A percentile compares a stretch with the other conserved stretches of the same genome.
Conservation (phyloP, 371 early-diverging fungal genomes). For the Smittium mucronatum region DNA sequence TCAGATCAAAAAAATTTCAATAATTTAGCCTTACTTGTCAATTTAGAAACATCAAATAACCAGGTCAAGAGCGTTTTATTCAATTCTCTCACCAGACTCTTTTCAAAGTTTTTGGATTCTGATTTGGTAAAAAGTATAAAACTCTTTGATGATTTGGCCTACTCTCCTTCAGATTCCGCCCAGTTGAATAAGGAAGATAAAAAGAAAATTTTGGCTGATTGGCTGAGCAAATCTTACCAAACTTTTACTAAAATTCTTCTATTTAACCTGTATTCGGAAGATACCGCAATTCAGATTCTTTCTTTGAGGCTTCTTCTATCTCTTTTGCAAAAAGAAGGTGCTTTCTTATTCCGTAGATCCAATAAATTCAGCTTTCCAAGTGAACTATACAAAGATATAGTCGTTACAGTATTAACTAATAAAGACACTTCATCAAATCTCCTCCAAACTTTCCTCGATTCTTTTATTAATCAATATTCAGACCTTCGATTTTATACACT, state of each 20-base stretch:
- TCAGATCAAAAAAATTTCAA: slow-evolving; percentile 44
- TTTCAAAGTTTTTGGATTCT: slow-evolving; percentile 43
- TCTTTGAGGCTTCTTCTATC: slow-evolving; percentile 51
- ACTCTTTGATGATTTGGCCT: slow-evolving; percentile 6
- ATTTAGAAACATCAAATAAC: slow-evolving; percentile 25
- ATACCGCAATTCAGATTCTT: slow-evolving; percentile 59
- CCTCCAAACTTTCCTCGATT: slow-evolving; percentile 43
- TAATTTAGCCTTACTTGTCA: slow-evolving; percentile 38
- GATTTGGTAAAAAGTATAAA: slow-evolving; percentile 40
- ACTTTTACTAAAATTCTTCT: slow-evolving; percentile 41
- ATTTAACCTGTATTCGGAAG: slow-evolving; percentile 38
- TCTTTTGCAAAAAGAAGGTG: slow-evolving; percentile 49
- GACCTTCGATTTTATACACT: slow-evolving; percentile 71
- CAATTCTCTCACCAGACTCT: slow-evolving; percentile 56
- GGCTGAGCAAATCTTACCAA: slow-evolving; percentile 60
- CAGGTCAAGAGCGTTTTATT: slow-evolving; percentile 50
- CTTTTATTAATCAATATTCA: slow-evolving; percentile 61
- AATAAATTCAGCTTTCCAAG: slow-evolving; percentile 27
- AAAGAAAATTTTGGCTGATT: slow-evolving; percentile 40
- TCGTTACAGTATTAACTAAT: slow-evolving; percentile 42
- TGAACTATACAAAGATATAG: slow-evolving; percentile 29
- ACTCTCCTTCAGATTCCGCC: slow-evolving; percentile 11
- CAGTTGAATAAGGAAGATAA: slow-evolving; percentile 22
- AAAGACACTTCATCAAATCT: slow-evolving; percentile 45
- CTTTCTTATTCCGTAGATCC: slow-evolving; percentile 25